Percentiles rank a stretch among this genome's conserved stretches.
Evolutionary conservation across 202 grass and related monocot species (phyloP).

Genomic region (Zizania palustris): DNA sequence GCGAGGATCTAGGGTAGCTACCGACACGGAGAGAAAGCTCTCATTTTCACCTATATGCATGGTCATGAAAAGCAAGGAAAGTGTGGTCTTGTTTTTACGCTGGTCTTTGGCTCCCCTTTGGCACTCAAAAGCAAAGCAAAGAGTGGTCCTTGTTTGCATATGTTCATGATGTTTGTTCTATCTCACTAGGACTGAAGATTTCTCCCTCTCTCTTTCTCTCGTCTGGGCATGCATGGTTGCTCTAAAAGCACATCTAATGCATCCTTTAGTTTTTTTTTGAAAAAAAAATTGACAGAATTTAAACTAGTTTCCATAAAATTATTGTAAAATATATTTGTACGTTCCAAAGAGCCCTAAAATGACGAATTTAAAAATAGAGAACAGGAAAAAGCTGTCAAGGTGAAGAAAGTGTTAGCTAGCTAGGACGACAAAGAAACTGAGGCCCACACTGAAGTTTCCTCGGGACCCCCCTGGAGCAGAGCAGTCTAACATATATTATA

Average conservation of each 20-base stretch:
- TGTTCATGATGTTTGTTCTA: constrained; percentile 66
- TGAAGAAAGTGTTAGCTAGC: constrained; percentile 38
- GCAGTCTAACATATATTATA: constrained; percentile 47
- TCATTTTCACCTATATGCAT: constrained; percentile 70
- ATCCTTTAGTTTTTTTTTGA: no score
- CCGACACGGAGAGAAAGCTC: constrained; percentile 62
- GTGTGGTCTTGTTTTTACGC: constrained; percentile 72
- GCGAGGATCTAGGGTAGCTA: constrained; percentile 40
- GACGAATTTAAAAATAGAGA: constrained; percentile 42
- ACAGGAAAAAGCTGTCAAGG: constrained; percentile 45
- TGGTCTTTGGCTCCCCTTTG: constrained; percentile 61
- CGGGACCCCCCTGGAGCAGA: constrained; percentile 42
- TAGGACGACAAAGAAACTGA: constrained; percentile 44
- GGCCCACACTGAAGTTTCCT: constrained; percentile 64
- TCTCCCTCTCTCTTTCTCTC: constrained; percentile 8
- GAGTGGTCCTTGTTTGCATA: constrained; percentile 83
- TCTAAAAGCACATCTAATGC: constrained; percentile 45
- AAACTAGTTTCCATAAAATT: no score
- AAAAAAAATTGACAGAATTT: no score
- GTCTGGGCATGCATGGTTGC: constrained; percentile 43
- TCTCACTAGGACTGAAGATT: constrained; percentile 38
- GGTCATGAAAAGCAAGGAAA: constrained; percentile 74
- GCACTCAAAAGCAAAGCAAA: constrained; percentile 69
- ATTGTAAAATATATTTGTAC: no score
- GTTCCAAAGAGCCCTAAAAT: constrained; percentile 30